phyloP scores from a whole-genome alignment of 768 basidiomycete species.

The Calocybe indica region DNA sequence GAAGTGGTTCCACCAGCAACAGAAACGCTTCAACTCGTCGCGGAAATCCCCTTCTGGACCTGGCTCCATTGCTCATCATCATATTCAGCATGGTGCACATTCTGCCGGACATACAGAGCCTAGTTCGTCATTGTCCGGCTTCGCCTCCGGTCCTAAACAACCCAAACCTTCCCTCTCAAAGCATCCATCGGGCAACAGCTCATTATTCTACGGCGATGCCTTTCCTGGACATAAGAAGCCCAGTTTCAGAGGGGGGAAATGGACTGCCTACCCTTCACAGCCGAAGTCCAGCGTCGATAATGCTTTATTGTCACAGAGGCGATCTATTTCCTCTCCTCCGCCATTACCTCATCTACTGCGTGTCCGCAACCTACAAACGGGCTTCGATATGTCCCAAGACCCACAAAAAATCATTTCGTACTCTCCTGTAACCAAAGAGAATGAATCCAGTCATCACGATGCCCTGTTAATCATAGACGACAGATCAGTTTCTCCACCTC shows the following conservation, averaged over 20 bases:
- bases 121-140: neutral
- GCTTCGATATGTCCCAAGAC: conserved; percentile 15
- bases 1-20: conserved; percentile 62
- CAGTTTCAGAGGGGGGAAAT: neutral
- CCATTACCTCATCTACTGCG: conserved; percentile 36
- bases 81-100: conserved; percentile 11
- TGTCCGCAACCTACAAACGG: conserved; percentile 13
- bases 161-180: conserved; percentile 6
- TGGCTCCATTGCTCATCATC: no score
- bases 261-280: neutral
- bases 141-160: neutral
- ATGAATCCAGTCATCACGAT: neutral
- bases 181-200: conserved; percentile 8
- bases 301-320: neutral
- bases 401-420: conserved; percentile 13
- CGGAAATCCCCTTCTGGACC: conserved; percentile 10
- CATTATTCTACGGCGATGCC: neutral
- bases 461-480: conserved; percentile 2
- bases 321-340: conserved; percentile 28
- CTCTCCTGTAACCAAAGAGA: neutral
- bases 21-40: conserved; percentile 29
- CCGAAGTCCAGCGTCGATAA: neutral
- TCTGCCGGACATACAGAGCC: neutral
- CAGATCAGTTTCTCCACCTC: conserved; percentile 1
- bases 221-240: neutral